Percentiles rank a stretch among this genome's conserved stretches.
These are phyloP conservation scores for Boletus speciosus DNA, from an alignment of 768 basidiomycete genomes.

Conservation along the genomic window DNA sequence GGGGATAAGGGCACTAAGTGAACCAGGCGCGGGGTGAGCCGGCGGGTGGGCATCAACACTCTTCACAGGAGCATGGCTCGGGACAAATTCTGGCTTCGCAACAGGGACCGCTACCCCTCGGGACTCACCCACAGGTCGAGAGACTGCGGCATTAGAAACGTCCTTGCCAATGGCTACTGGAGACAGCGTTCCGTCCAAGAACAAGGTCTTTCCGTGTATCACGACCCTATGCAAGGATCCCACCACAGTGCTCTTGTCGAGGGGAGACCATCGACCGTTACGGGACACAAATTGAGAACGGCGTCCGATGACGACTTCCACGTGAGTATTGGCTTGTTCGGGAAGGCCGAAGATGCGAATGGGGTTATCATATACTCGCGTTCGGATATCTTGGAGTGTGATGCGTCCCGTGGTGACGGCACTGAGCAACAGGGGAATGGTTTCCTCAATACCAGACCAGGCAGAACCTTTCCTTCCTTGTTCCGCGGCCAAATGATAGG, in stretches of 20 bases:
- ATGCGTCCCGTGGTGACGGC: slow-evolving; percentile 80
- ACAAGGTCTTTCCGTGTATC: slow-evolving; percentile 83
- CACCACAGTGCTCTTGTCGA: slow-evolving; percentile 56
- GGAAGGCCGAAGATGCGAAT: slow-evolving; percentile 87
- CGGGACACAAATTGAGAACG: slow-evolving; percentile 52
- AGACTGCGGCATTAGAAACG: slow-evolving; percentile 59
- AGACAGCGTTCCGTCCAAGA: slow-evolving; percentile 79
- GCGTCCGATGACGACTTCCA: slow-evolving; percentile 90
- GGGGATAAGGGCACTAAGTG: slow-evolving; percentile 16
- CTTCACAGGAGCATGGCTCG: slow-evolving; percentile 34
- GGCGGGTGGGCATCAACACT: slow-evolving; percentile 23
- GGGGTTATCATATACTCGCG: slow-evolving; percentile 90
- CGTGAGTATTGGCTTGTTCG: slow-evolving; percentile 80
- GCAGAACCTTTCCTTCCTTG: slow-evolving; percentile 58
- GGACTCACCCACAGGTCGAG: slow-evolving; percentile 36
- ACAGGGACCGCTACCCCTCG: slow-evolving; percentile 19
- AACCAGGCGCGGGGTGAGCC: slow-evolving; percentile 4
- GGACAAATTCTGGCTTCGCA: slow-evolving; percentile 26
- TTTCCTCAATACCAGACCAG: slow-evolving; percentile 81
- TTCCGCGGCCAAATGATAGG: slow-evolving; percentile 69
- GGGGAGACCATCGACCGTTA: slow-evolving; percentile 74
- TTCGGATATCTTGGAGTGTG: slow-evolving; percentile 76
- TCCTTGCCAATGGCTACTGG: slow-evolving; percentile 62
- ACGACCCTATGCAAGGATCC: slow-evolving; percentile 90
- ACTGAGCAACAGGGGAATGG: slow-evolving; percentile 80